These are phyloP conservation scores for Triticum monococcum DNA, from an alignment of 176 grass and related monocot genomes.

Conservation along the genomic window DNA sequence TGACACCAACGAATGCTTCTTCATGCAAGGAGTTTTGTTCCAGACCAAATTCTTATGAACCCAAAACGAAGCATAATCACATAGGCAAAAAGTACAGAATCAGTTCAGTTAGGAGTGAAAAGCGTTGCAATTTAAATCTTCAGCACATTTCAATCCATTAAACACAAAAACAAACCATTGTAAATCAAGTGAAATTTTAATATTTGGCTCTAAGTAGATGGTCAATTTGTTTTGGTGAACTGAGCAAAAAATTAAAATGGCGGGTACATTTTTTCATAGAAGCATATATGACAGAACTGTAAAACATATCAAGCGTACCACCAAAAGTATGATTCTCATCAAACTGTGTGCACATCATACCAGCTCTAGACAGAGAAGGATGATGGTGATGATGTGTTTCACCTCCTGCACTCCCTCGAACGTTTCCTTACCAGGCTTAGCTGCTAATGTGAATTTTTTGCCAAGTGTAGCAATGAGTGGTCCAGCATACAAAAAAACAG, in stretches of 20 bases:
- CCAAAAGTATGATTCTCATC: background rate
- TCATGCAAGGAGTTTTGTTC: too few relatives aligned
- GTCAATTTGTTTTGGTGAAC: background rate
- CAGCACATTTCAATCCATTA: too few relatives aligned
- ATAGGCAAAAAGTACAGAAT: too few relatives aligned
- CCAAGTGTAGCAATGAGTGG: too few relatives aligned
- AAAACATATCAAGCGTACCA: background rate
- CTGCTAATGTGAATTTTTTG: background rate
- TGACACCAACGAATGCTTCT: too few relatives aligned
- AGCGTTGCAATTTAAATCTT: too few relatives aligned
- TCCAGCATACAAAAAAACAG: too few relatives aligned
- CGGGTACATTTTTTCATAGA: background rate
- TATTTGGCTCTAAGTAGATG: background rate
- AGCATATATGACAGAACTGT: background rate
- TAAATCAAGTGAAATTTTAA: too few relatives aligned
- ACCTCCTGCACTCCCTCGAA: background rate
- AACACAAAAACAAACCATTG: too few relatives aligned
- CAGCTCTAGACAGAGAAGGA: background rate
- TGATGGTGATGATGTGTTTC: background rate
- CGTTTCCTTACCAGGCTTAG: background rate
- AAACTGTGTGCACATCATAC: background rate
- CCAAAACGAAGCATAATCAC: too few relatives aligned
- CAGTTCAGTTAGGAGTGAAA: too few relatives aligned
- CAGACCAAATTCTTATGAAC: too few relatives aligned
- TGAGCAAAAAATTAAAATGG: background rate